A percentile compares a stretch with the other conserved stretches of the same genome.
Conservation (phyloP, 2,329 filamentous ascomycete species). For the Fusarium graminum region DNA sequence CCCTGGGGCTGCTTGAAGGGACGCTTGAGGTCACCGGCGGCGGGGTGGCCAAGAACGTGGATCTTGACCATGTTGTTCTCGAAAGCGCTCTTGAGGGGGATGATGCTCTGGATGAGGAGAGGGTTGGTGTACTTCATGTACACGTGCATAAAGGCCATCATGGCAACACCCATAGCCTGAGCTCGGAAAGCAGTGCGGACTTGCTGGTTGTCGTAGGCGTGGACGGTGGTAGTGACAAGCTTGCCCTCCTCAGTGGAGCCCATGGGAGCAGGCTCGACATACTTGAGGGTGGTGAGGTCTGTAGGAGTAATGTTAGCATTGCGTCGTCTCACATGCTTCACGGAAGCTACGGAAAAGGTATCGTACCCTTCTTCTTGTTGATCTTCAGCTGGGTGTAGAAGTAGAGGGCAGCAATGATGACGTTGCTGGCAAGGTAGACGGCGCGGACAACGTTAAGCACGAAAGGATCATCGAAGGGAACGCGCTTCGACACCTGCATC, state of each 20-base stretch:
- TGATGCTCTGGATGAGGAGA: slow-evolving; percentile 97
- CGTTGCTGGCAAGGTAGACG: slow-evolving; percentile 71
- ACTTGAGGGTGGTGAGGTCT: slow-evolving; percentile 98
- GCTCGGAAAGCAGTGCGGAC: slow-evolving; percentile 87
- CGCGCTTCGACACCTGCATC: slow-evolving; percentile 98
- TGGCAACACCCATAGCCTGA: slow-evolving; percentile 94
- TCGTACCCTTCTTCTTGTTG: slow-evolving; percentile 95
- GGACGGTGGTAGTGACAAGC: slow-evolving; percentile 94
- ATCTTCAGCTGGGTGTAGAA: slow-evolving; percentile 87
- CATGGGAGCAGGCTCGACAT: slow-evolving; percentile 95
- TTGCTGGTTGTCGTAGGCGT: slow-evolving; percentile 92
- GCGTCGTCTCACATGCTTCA: background rate
- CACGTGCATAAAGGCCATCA: slow-evolving; percentile 99
- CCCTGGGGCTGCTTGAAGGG: slow-evolving; percentile 91
- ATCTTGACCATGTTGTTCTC: slow-evolving; percentile 98
- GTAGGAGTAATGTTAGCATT: slow-evolving; percentile 34
- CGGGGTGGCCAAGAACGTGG: slow-evolving; percentile 87
- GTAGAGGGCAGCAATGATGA: slow-evolving; percentile 88
- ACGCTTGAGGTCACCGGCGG: slow-evolving; percentile 90
- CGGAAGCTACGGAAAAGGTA: background rate
- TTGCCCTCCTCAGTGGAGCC: slow-evolving; percentile 95
- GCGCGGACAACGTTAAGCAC: slow-evolving; percentile 69
- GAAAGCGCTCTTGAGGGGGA: slow-evolving; percentile 94
- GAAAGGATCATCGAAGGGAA: slow-evolving; percentile 88
- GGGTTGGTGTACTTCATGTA: slow-evolving; percentile 99